These are phyloP conservation scores for Chlorella sp. DNA, from an alignment of 139 green algal genomes.

Conservation along the genomic window DNA sequence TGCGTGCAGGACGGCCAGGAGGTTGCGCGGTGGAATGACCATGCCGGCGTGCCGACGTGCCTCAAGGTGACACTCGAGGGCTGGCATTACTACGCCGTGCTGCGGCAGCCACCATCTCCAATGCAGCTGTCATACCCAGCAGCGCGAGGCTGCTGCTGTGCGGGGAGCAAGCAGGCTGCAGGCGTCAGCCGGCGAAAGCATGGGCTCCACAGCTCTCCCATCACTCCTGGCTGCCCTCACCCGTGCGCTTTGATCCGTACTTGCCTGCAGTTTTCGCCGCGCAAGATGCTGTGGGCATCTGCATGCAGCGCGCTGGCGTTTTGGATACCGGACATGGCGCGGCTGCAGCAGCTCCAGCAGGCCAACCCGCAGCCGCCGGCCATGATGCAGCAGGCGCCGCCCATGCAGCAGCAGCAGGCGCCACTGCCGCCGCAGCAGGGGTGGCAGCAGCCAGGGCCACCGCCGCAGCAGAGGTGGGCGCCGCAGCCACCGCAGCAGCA, in stretches of 20 bases:
- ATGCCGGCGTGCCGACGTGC: constrained; percentile 74
- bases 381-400: not conserved
- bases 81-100: no score
- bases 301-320: constrained; percentile 80
- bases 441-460: not conserved
- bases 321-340: constrained; percentile 76
- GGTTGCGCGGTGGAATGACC: constrained; percentile 71
- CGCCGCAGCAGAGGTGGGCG: constrained; percentile 1
- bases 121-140: not conserved
- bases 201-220: no score
- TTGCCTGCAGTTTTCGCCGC: constrained; percentile 65
- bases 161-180: no score
- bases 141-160: not conserved
- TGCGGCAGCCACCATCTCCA: no score
- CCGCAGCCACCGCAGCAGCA: not conserved
- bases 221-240: not conserved
- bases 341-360: constrained; percentile 30
- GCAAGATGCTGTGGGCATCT: constrained; percentile 79
- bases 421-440: constrained; percentile 4
- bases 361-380: not conserved
- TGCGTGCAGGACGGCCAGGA: constrained; percentile 39
- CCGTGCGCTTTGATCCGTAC: not conserved
- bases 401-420: constrained; percentile 3
- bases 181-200: no score
- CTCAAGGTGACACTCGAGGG: constrained; percentile 54